Percentiles rank a stretch among this genome's conserved stretches.
These are phyloP conservation scores for Termitomyces sp. DNA, from an alignment of 768 basidiomycete genomes.

Conservation along the genomic window DNA sequence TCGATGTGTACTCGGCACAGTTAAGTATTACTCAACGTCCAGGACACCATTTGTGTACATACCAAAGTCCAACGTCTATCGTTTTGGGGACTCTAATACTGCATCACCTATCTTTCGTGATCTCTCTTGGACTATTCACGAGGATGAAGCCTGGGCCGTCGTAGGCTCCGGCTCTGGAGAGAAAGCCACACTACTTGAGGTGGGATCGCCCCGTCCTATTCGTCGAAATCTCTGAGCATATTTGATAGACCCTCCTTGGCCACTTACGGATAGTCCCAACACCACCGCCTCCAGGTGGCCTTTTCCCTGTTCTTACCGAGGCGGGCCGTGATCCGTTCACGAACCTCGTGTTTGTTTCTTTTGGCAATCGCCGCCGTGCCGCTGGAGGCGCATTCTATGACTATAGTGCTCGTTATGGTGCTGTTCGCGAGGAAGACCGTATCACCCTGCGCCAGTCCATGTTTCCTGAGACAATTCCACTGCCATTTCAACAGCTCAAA, in stretches of 20 bases:
- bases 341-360: conserved; percentile 55
- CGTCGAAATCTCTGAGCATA: neutral
- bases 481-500: conserved; percentile 19
- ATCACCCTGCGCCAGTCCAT: conserved; percentile 71
- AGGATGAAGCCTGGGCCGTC: conserved; percentile 72
- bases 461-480: conserved; percentile 44
- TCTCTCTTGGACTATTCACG: conserved; percentile 53
- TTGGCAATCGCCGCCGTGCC: conserved; percentile 53
- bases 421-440: conserved; percentile 79
- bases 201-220: conserved; percentile 22
- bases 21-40: conserved; percentile 4
- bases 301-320: conserved; percentile 66
- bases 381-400: conserved; percentile 80
- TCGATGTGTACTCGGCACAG: neutral
- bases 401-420: conserved; percentile 89
- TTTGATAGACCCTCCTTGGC: conserved; percentile 56
- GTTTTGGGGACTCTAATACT: conserved; percentile 50
- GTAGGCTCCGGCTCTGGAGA: conserved; percentile 61
- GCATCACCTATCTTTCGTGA: conserved; percentile 44
- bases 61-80: conserved; percentile 46
- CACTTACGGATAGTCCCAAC: conserved; percentile 65
- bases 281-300: conserved; percentile 54
- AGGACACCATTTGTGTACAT: conserved; percentile 28
- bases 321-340: conserved; percentile 40
- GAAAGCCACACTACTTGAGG: conserved; percentile 62